Percentiles rank a stretch among this genome's conserved stretches.
These are phyloP conservation scores for Candida sithepensis DNA, from an alignment of 805 yeast species.

Conservation along the genomic window DNA sequence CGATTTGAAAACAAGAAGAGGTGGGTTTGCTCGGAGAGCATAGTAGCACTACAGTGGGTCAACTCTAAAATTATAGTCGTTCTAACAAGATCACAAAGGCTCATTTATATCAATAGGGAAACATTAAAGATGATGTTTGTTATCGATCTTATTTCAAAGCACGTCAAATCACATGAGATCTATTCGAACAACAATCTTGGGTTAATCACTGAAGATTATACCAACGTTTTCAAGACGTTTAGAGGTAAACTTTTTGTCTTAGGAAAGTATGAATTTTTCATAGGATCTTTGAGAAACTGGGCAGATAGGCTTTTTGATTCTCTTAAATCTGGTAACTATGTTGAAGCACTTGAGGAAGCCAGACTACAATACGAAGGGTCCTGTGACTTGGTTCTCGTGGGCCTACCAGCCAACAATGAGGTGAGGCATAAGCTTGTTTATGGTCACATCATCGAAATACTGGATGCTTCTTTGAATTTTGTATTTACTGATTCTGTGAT, in stretches of 20 bases:
- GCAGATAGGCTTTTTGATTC: slow-evolving; percentile 54
- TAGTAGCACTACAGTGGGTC: slow-evolving; percentile 58
- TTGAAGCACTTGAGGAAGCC: slow-evolving; percentile 55
- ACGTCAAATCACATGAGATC: slow-evolving; percentile 25
- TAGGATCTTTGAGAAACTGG: slow-evolving; percentile 68
- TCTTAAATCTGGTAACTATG: slow-evolving; percentile 46
- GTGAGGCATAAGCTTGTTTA: slow-evolving; percentile 46
- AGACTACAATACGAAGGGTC: slow-evolving; percentile 50
- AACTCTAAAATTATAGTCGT: slow-evolving; percentile 36
- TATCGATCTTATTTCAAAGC: slow-evolving; percentile 38
- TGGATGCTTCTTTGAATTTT: slow-evolving; percentile 48
- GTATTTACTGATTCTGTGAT: slow-evolving; percentile 31
- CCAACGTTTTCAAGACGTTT: slow-evolving; percentile 34
- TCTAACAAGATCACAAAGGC: slow-evolving; percentile 43
- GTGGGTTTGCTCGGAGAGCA: slow-evolving; percentile 43
- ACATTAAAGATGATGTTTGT: slow-evolving; percentile 34
- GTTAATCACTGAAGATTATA: slow-evolving; percentile 14
- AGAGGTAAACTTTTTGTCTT: slow-evolving; percentile 48
- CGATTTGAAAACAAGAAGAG: slow-evolving; percentile 39
- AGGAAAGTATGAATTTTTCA: slow-evolving; percentile 48
- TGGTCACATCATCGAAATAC: slow-evolving; percentile 53
- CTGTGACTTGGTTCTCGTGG: slow-evolving; percentile 45
- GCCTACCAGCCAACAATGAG: slow-evolving; percentile 47
- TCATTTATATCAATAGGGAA: slow-evolving; percentile 39
- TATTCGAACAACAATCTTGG: slow-evolving; percentile 13